These are phyloP conservation scores for Phlebiopsis flavidoalba DNA, from an alignment of 768 basidiomycete genomes.

Conservation along the genomic window DNA sequence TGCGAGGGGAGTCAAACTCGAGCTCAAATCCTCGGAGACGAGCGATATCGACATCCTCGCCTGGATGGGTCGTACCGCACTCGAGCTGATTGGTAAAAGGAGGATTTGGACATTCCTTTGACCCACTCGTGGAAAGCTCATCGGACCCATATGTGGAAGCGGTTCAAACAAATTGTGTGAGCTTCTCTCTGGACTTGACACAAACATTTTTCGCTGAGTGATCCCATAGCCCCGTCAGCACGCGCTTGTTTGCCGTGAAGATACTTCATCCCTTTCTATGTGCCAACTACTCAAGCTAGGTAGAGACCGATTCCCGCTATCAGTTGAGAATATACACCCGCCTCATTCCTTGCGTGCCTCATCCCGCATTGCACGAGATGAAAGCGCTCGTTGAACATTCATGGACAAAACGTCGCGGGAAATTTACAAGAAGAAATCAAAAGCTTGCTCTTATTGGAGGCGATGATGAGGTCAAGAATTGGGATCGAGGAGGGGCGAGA, in stretches of 20 bases:
- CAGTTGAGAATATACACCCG: slow-evolving; percentile 25
- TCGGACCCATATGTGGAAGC: slow-evolving; percentile 21
- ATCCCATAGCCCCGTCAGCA: background rate
- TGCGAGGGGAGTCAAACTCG: slow-evolving; percentile 7
- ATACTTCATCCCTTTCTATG: background rate
- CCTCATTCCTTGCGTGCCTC: slow-evolving; percentile 29
- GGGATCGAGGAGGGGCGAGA: slow-evolving; percentile 23
- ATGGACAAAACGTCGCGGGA: slow-evolving; percentile 12
- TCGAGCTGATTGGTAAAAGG: slow-evolving; percentile 41
- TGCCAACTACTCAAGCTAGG: background rate
- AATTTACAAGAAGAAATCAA: slow-evolving; percentile 18
- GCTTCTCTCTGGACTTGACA: background rate
- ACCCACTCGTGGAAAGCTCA: slow-evolving; percentile 23
- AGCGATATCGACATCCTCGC: slow-evolving; percentile 21
- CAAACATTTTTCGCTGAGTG: background rate
- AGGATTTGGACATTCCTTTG: slow-evolving; percentile 38
- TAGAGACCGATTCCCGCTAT: slow-evolving; percentile 10
- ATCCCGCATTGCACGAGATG: slow-evolving; percentile 18
- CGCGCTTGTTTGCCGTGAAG: background rate
- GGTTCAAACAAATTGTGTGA: slow-evolving; percentile 27
- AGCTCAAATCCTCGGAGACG: background rate
- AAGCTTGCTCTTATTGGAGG: slow-evolving; percentile 12
- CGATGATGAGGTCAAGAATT: slow-evolving; percentile 14
- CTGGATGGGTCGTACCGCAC: slow-evolving; percentile 25
- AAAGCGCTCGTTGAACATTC: slow-evolving; percentile 9